Conservation (phyloP, 208 protist genomes). For the Acanthamoeba triangularis region DNA sequence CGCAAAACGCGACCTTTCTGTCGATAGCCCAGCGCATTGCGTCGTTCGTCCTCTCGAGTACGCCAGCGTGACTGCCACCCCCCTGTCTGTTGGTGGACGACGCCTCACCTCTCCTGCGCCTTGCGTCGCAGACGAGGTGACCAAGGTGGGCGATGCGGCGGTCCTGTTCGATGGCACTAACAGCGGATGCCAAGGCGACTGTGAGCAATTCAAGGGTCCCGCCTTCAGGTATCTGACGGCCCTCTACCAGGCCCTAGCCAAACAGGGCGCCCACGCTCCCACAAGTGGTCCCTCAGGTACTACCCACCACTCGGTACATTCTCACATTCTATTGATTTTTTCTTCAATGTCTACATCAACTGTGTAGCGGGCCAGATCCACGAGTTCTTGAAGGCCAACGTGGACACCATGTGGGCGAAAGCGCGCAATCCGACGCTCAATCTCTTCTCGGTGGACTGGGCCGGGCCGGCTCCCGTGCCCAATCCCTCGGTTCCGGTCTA, state of each 20-base stretch:
- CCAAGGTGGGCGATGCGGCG: background rate
- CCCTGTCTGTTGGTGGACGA: too few species aligned
- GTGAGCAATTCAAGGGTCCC: slow-evolving; percentile 1
- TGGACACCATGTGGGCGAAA: background rate
- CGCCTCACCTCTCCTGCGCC: background rate
- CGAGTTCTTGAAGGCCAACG: background rate
- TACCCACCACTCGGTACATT: background rate
- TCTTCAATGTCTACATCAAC: too few species aligned
- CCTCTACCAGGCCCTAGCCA: background rate
- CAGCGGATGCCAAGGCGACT: background rate
- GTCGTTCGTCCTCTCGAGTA: background rate
- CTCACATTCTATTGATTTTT: too few species aligned
- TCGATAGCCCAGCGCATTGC: background rate
- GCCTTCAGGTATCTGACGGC: background rate
- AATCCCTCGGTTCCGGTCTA: background rate
- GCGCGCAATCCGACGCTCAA: background rate
- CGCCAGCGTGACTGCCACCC: background rate
- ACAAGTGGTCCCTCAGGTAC: background rate
- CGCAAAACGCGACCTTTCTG: background rate
- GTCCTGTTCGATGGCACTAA: background rate
- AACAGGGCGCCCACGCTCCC: background rate
- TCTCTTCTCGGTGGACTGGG: background rate
- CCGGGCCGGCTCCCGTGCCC: background rate
- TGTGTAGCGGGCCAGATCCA: background rate
- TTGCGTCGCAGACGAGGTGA: background rate